Evolutionary conservation across 768 basidiomycete genomes (phyloP).

Genomic region (Suillus plorans): DNA sequence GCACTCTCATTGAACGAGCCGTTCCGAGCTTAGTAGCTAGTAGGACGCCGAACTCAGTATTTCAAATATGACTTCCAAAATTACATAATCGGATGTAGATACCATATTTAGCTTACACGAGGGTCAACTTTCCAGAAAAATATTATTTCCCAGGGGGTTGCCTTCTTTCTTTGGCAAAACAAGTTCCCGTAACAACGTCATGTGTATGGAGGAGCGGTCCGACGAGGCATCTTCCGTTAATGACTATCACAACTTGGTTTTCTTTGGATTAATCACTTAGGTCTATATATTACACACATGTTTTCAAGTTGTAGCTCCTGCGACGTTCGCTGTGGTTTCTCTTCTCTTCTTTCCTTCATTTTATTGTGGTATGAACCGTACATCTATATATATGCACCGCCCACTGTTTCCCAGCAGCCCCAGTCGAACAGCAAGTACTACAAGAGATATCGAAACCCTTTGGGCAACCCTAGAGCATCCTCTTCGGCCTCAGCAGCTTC

Average conservation of each 20-base stretch:
- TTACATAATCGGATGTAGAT: not conserved
- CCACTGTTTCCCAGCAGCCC: not conserved
- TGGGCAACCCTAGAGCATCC: constrained; percentile 30
- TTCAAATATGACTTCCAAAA: not conserved
- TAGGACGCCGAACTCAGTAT: not conserved
- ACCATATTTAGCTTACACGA: not conserved
- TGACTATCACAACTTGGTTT: too few relatives aligned
- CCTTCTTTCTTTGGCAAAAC: too few relatives aligned
- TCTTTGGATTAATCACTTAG: too few relatives aligned
- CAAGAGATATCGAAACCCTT: constrained; percentile 46
- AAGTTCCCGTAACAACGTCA: too few relatives aligned
- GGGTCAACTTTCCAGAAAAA: too few relatives aligned
- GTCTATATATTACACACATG: too few relatives aligned
- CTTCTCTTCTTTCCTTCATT: not conserved
- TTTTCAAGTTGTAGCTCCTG: too few relatives aligned
- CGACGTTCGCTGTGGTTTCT: too few relatives aligned
- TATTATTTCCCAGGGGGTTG: too few relatives aligned
- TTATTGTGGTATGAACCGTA: not conserved
- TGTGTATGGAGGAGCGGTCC: too few relatives aligned
- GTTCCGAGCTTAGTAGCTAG: not conserved
- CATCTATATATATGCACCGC: not conserved
- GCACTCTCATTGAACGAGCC: not conserved
- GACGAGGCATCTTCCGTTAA: too few relatives aligned
- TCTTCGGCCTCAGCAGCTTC: constrained; percentile 37
- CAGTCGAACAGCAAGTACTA: constrained; percentile 21